Conservation (phyloP, 208 protist genomes). For the Leishmania aethiopica region DNA sequence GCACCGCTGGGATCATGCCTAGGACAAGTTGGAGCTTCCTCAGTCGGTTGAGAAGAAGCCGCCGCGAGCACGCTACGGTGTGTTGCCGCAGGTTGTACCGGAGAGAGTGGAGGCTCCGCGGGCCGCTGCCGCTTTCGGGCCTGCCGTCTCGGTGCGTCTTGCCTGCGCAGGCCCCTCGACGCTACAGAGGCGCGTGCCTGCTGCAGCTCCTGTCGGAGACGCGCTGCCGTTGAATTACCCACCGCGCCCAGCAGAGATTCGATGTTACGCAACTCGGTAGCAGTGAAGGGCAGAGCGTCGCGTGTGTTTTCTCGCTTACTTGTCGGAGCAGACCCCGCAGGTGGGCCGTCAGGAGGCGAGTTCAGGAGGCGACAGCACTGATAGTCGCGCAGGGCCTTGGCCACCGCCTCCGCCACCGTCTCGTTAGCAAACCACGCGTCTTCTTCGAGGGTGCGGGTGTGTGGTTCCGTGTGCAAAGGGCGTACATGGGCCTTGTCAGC, state of each 20-base stretch:
- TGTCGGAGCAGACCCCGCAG: background rate
- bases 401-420: conserved; percentile 22
- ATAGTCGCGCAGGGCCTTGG: conserved; percentile 29
- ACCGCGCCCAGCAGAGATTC: conserved; percentile 53
- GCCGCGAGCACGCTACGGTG: background rate
- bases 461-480: conserved; percentile 39
- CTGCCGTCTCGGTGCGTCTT: conserved; percentile 17
- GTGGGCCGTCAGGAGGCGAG: background rate
- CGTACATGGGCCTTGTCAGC: conserved; percentile 32
- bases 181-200: conserved; percentile 37
- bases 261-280: conserved; percentile 60
- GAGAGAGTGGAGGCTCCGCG: background rate
- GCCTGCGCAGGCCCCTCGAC: conserved; percentile 6
- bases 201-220: conserved; percentile 32
- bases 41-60: background rate
- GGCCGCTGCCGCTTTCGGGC: conserved; percentile 33
- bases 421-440: conserved; percentile 37
- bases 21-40: background rate
- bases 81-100: background rate
- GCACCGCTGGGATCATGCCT: background rate
- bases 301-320: background rate
- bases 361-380: background rate
- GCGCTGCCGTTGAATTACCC: conserved; percentile 33
- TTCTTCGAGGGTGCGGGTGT: conserved; percentile 45
- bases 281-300: conserved; percentile 25